These are phyloP conservation scores for Umbelopsis sp. DNA, from an alignment of 371 early-diverging fungal genomes.

Conservation along the genomic window DNA sequence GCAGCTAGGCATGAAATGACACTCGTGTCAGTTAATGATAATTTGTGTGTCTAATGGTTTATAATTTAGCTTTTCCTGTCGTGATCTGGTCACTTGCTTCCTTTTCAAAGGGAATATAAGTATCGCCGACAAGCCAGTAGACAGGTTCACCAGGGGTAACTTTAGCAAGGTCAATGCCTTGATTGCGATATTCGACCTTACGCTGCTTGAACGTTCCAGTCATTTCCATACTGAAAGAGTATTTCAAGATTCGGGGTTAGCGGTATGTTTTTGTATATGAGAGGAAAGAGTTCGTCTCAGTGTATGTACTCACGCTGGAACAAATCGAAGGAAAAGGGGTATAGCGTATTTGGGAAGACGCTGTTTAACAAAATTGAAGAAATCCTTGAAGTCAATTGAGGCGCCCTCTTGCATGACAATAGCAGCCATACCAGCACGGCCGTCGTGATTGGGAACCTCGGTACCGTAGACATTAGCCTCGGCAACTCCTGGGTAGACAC, in stretches of 20 bases:
- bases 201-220: constrained; percentile 64
- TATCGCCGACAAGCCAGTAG: constrained; percentile 48
- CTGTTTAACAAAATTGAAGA: constrained; percentile 37
- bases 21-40: background rate
- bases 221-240: constrained; percentile 38
- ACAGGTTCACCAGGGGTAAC: constrained; percentile 42
- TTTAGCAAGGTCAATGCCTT: constrained; percentile 47
- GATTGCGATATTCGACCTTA: constrained; percentile 50
- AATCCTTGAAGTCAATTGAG: constrained; percentile 31
- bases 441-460: constrained; percentile 58
- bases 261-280: background rate
- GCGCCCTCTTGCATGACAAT: constrained; percentile 37
- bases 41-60: constrained; percentile 8
- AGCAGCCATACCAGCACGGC: constrained; percentile 81
- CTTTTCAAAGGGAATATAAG: constrained; percentile 50
- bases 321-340: constrained; percentile 61
- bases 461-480: constrained; percentile 72
- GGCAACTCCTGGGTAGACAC: constrained; percentile 55
- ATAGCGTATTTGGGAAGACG: constrained; percentile 65
- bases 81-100: constrained; percentile 29
- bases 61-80: constrained; percentile 24
- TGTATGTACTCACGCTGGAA: constrained; percentile 24
- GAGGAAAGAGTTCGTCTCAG: background rate
- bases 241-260: background rate
- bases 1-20: background rate